Conservation (phyloP, 331 rosid species). For the Telfairia occidentalis region DNA sequence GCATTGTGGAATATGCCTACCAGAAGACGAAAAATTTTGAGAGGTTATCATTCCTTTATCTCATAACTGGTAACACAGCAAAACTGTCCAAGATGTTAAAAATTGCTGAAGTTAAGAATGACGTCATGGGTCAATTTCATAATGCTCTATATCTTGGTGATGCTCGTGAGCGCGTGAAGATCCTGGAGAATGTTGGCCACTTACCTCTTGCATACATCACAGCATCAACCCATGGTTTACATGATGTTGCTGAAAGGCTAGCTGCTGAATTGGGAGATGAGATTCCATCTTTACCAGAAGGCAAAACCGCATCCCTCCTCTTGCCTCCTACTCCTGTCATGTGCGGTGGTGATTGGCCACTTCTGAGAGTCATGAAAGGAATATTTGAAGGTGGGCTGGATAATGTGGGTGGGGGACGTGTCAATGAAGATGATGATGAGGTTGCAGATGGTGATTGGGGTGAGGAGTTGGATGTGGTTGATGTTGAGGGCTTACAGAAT, state of each 20-base stretch:
- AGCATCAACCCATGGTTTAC: conserved; percentile 68
- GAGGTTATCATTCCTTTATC: conserved; percentile 85
- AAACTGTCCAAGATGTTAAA: conserved; percentile 93
- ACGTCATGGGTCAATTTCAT: conserved; percentile 98
- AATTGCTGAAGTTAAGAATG: conserved; percentile 93
- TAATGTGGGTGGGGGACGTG: conserved; percentile 30
- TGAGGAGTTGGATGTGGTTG: conserved; percentile 72
- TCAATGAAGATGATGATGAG: conserved; percentile 62
- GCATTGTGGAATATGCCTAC: conserved; percentile 89
- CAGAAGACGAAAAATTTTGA: conserved; percentile 95
- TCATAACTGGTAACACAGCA: conserved; percentile 67
- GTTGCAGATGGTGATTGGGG: conserved; percentile 73
- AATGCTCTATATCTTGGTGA: conserved; percentile 85
- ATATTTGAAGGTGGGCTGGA: conserved; percentile 76
- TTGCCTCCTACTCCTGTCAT: conserved; percentile 71
- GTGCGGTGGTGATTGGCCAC: conserved; percentile 89
- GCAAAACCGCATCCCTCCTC: conserved; percentile 58
- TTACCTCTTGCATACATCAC: conserved; percentile 84
- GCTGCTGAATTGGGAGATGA: conserved; percentile 74
- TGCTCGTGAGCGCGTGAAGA: conserved; percentile 66
- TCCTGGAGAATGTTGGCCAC: conserved; percentile 87
- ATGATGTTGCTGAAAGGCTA: conserved; percentile 69
- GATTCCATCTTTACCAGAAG: conserved; percentile 63
- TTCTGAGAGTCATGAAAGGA: conserved; percentile 75
- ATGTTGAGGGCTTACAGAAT: conserved; percentile 49